Percentiles rank a stretch among this genome's conserved stretches.
phyloP scores from a whole-genome alignment of 2,329 filamentous ascomycete genomes.

The Neobulgaria alba region DNA sequence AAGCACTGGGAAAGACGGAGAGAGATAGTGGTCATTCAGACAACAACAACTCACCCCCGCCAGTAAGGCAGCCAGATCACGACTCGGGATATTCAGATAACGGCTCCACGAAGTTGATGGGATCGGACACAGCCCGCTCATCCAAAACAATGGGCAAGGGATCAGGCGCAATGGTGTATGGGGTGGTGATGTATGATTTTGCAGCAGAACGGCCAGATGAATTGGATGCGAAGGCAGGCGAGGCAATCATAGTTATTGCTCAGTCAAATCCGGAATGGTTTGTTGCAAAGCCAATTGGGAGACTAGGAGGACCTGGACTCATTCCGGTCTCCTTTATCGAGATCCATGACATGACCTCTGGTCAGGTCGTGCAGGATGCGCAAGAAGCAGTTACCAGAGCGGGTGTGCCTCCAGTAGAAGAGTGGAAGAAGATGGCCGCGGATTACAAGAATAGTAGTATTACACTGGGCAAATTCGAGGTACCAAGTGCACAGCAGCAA shows the following conservation, averaged over 20 bases:
- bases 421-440: conserved; percentile 99
- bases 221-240: conserved; percentile 86
- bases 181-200: conserved; percentile 95
- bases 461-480: conserved; percentile 82
- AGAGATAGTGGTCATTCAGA: conserved; percentile 70
- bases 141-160: conserved; percentile 46
- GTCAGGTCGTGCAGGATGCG: conserved; percentile 72
- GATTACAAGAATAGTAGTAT: conserved; percentile 99
- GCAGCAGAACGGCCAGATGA: conserved; percentile 92
- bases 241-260: conserved; percentile 96
- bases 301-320: conserved; percentile 87
- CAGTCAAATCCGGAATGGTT: conserved; percentile 99
- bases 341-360: conserved; percentile 86
- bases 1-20: conserved; percentile 84
- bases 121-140: conserved; percentile 28
- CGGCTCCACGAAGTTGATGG: conserved; percentile 28
- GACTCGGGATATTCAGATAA: conserved; percentile 81
- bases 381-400: conserved; percentile 79
- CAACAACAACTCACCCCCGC: conserved; percentile 39
- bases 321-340: conserved; percentile 97
- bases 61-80: conserved; percentile 61
- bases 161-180: conserved; percentile 83
- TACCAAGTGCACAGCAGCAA: conserved; percentile 39
- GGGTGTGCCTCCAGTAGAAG: conserved; percentile 88
- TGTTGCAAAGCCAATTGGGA: conserved; percentile 95